These are phyloP conservation scores for Penicillium brasilianum DNA, from an alignment of 2,329 filamentous ascomycete species.

Conservation along the genomic window DNA sequence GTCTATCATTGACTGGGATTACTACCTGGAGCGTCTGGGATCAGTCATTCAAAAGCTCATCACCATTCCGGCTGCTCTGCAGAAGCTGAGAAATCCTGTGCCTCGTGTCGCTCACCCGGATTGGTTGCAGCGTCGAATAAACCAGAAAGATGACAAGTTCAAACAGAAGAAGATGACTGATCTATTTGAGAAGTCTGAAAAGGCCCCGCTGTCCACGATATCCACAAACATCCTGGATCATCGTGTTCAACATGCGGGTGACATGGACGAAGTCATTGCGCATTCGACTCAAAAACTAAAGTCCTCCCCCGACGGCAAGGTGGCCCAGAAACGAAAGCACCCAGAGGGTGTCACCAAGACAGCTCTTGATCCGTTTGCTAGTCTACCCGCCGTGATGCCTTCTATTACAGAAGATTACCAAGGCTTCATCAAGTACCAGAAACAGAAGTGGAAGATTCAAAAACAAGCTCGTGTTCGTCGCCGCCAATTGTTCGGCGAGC, in stretches of 20 bases:
- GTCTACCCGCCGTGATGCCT: constrained; percentile 82
- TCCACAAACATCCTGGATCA: constrained; percentile 65
- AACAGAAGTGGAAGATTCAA: constrained; percentile 98
- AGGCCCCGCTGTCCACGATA: constrained; percentile 76
- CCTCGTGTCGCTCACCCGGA: constrained; percentile 93
- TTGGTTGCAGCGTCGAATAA: constrained; percentile 92
- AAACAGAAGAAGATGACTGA: constrained; percentile 99
- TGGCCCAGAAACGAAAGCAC: constrained; percentile 72
- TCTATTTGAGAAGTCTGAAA: constrained; percentile 66
- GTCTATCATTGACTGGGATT: constrained; percentile 91
- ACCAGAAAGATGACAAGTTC: constrained; percentile 93
- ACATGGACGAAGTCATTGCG: constrained; percentile 76
- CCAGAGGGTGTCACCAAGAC: constrained; percentile 67
- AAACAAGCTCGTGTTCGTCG: constrained; percentile 84
- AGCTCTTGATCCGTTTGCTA: constrained; percentile 76
- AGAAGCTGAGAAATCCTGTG: constrained; percentile 93
- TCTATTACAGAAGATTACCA: constrained; percentile 83
- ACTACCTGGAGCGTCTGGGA: constrained; percentile 92
- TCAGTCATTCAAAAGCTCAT: constrained; percentile 99
- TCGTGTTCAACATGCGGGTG: constrained; percentile 61
- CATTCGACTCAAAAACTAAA: constrained; percentile 71
- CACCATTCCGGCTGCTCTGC: constrained; percentile 94
- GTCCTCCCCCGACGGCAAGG: constrained; percentile 61
- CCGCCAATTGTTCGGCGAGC: constrained; percentile 91
- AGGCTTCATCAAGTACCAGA: constrained; percentile 90